Evolutionary conservation across 2,329 filamentous ascomycete genomes (phyloP).

Genomic region (Fusarium camptoceras): DNA sequence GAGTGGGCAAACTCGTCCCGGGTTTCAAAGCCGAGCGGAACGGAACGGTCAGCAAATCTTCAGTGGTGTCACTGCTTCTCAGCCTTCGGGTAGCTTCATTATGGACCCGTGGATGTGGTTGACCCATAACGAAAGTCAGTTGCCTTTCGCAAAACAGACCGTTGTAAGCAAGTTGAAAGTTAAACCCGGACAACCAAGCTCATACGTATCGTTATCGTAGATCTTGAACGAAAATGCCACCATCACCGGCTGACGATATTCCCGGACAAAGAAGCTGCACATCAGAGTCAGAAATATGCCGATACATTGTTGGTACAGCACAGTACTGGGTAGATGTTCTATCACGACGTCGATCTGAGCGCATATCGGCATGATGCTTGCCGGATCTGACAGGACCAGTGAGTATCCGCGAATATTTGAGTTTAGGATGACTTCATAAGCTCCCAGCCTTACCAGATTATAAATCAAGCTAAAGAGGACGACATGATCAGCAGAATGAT

Average conservation of each 20-base stretch:
- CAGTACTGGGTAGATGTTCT: background rate
- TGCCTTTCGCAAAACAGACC: conserved; percentile 9
- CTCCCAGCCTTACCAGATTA: conserved; percentile 3
- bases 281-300: conserved; percentile 28
- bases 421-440: conserved; percentile 31
- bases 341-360: conserved; percentile 6
- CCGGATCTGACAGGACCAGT: conserved; percentile 13
- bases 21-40: conserved; percentile 7
- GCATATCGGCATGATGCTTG: background rate
- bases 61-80: conserved; percentile 8
- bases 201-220: background rate
- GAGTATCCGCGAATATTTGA: conserved; percentile 18
- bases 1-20: background rate
- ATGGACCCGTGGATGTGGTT: conserved; percentile 5
- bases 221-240: conserved; percentile 5
- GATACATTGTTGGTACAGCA: background rate
- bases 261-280: conserved; percentile 11
- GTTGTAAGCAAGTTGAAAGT: conserved; percentile 13
- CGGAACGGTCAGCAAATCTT: conserved; percentile 2
- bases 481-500: background rate
- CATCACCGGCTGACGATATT: conserved; percentile 1
- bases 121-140: background rate
- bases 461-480: conserved; percentile 1
- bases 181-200: background rate
- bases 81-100: conserved; percentile 2